These are phyloP conservation scores for Boechera retrofracta DNA, from an alignment of 345 rosid species.

Conservation along the genomic window DNA sequence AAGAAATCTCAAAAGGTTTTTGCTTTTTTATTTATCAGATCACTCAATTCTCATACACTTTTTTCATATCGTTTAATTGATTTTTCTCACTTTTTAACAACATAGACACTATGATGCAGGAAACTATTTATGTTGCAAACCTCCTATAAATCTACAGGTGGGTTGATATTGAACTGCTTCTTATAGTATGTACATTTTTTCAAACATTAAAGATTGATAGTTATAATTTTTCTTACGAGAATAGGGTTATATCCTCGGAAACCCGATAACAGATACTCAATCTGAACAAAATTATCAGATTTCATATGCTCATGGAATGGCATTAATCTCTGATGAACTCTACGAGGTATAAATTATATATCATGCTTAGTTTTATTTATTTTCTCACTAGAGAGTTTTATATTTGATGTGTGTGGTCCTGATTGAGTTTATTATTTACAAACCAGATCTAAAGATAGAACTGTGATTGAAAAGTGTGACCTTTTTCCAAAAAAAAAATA, in stretches of 20 bases:
- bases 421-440: too few relatives aligned
- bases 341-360: conserved; percentile 46
- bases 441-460: too few relatives aligned
- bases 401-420: too few relatives aligned
- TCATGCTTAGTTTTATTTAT: too few relatives aligned
- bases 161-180: not conserved
- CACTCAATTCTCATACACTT: not conserved
- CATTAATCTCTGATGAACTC: conserved; percentile 60
- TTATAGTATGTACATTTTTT: not conserved
- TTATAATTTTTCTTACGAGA: not conserved
- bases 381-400: too few relatives aligned
- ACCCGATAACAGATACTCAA: conserved; percentile 46
- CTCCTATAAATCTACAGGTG: conserved; percentile 51
- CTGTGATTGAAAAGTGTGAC: too few relatives aligned
- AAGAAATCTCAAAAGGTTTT: conserved; percentile 42
- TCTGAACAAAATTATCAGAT: conserved; percentile 46
- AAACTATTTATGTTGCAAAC: conserved; percentile 25
- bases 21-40: not conserved
- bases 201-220: not conserved
- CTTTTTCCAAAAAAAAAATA: too few relatives aligned
- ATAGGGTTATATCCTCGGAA: conserved; percentile 60
- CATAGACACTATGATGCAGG: not conserved
- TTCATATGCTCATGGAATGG: conserved; percentile 52
- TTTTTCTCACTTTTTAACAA: not conserved
- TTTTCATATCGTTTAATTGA: not conserved